Percentiles rank a stretch among this genome's conserved stretches.
phyloP scores from a whole-genome alignment of 352 stramenopile species.

The Pythium monospermum region DNA sequence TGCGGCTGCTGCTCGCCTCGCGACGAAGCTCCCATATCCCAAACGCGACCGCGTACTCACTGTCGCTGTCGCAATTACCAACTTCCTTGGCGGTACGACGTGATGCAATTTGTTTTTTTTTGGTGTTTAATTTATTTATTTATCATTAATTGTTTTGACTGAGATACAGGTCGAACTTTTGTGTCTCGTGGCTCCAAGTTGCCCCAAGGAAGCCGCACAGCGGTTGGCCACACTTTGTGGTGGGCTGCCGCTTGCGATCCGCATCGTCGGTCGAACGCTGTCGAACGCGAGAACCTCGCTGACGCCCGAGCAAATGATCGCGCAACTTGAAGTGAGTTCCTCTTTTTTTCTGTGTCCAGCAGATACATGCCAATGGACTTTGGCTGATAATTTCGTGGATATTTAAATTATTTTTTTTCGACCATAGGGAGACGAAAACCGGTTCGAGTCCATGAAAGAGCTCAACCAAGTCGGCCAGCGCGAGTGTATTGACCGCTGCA shows the following conservation, averaged over 20 bases:
- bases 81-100: slow-evolving; percentile 48
- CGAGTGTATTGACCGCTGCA: slow-evolving; percentile 76
- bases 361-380: too few species aligned
- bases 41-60: slow-evolving; percentile 66
- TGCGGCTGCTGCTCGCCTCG: slow-evolving; percentile 66
- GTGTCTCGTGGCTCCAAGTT: slow-evolving; percentile 52
- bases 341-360: too few species aligned
- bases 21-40: slow-evolving; percentile 65
- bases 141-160: not conserved
- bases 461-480: slow-evolving; percentile 75
- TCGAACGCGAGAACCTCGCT: slow-evolving; percentile 65
- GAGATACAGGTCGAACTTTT: slow-evolving; percentile 56
- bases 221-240: slow-evolving; percentile 61
- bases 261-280: slow-evolving; percentile 66
- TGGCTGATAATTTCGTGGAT: too few species aligned
- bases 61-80: slow-evolving; percentile 66
- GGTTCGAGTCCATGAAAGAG: slow-evolving; percentile 66
- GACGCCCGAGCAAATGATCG: slow-evolving; percentile 74
- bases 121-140: not conserved
- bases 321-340: slow-evolving; percentile 58
- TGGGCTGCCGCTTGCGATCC: slow-evolving; percentile 69
- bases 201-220: slow-evolving; percentile 47
- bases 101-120: not conserved
- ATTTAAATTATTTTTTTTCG: too few species aligned
- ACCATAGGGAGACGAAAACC: slow-evolving; percentile 52